Conservation (phyloP, 2,329 filamentous ascomycete species). For the Aspergillus amoenus region DNA sequence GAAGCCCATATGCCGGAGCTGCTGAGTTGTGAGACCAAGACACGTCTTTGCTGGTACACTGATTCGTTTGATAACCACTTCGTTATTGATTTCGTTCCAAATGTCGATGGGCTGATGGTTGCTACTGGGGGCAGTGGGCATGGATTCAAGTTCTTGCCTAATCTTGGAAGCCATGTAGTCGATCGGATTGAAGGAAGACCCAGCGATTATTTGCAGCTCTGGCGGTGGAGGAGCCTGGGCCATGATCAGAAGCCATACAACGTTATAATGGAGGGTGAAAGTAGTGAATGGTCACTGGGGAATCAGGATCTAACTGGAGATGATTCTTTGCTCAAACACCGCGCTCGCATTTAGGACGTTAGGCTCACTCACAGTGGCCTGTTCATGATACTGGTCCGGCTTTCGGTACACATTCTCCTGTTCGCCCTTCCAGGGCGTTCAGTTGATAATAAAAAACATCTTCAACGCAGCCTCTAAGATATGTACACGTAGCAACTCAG, state of each 20-base stretch:
- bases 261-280: neutral
- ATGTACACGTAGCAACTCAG: too few species aligned
- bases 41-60: conserved; percentile 57
- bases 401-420: too few species aligned
- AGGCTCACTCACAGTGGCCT: too few species aligned
- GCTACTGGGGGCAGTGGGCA: conserved; percentile 63
- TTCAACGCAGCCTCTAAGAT: too few species aligned
- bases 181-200: conserved; percentile 48
- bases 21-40: conserved; percentile 36
- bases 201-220: neutral
- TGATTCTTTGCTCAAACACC: too few species aligned
- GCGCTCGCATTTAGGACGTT: too few species aligned
- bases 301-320: too few species aligned
- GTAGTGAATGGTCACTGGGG: too few species aligned
- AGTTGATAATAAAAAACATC: too few species aligned
- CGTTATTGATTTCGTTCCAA: conserved; percentile 54
- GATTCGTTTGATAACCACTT: conserved; percentile 58
- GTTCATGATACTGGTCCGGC: too few species aligned
- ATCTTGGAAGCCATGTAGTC: conserved; percentile 56
- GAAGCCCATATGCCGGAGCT: conserved; percentile 48
- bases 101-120: conserved; percentile 54
- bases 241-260: neutral
- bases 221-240: neutral
- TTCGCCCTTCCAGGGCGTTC: neutral
- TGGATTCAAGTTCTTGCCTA: conserved; percentile 62